phyloP scores from a whole-genome alignment of 371 early-diverging fungal genomes.

The Mortierella sp. region DNA sequence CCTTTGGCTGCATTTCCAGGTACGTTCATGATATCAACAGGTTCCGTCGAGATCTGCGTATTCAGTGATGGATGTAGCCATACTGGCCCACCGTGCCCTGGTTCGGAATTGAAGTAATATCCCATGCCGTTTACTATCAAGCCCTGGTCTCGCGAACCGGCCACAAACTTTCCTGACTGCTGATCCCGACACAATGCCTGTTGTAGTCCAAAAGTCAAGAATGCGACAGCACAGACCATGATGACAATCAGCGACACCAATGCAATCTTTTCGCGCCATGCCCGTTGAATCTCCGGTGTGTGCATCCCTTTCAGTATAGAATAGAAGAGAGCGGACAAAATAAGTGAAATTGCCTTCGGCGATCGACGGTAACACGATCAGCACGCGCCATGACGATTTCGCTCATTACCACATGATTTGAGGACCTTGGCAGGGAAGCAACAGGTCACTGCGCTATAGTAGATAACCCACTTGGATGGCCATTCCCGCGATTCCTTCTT shows the following conservation, averaged over 20 bases:
- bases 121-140: slow-evolving; percentile 41
- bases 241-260: slow-evolving; percentile 76
- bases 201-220: slow-evolving; percentile 79
- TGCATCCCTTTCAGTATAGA: slow-evolving; percentile 50
- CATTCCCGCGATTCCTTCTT: slow-evolving; percentile 34
- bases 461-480: slow-evolving; percentile 60
- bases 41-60: slow-evolving; percentile 53
- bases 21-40: slow-evolving; percentile 65
- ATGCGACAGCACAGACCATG: slow-evolving; percentile 79
- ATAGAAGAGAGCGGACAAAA: too few relatives aligned
- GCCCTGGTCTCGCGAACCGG: slow-evolving; percentile 13
- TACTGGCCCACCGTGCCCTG: slow-evolving; percentile 17
- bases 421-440: slow-evolving; percentile 61
- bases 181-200: slow-evolving; percentile 61
- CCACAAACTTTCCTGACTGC: slow-evolving; percentile 26
- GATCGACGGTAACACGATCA: too few relatives aligned
- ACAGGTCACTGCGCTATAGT: slow-evolving; percentile 64
- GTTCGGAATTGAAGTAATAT: slow-evolving; percentile 27
- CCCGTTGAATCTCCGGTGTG: slow-evolving; percentile 70
- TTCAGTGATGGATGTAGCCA: slow-evolving; percentile 58
- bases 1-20: slow-evolving; percentile 60
- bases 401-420: slow-evolving; percentile 51
- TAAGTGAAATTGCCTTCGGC: too few relatives aligned
- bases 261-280: slow-evolving; percentile 90
- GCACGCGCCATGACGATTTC: too few relatives aligned